Base-by-base conservation (phyloP, 2,329 filamentous ascomycete genomes). In the Colletotrichum abscissum region DNA sequence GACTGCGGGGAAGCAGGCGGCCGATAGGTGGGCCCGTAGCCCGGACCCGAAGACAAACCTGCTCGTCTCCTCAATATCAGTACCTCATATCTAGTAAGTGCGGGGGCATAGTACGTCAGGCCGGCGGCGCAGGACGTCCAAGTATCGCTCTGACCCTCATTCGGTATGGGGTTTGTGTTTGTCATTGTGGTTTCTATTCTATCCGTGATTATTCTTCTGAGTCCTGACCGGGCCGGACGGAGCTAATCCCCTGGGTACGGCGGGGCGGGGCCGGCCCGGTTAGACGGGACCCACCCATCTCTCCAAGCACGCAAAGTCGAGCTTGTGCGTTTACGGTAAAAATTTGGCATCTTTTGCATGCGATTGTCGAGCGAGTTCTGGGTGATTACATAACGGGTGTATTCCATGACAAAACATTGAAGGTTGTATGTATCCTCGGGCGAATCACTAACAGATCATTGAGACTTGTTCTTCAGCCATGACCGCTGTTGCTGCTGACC, bases 361-460 rank as follows among this genome's bases (percentile, higher is more conserved):
- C 24, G 63, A 76, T 54, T 77, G 72, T 67, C 69, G 26, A 74
- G 74, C 69, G 55, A 63, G 8, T 76, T 73, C 22, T 66, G 33
- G 3, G 11, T 35, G 33, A 35, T 35, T 35, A 35, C 33, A 35
- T 35, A 35, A 35, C 33, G 33, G 33, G 33, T 35, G 33, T 12
- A 5, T 35, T 5, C 1, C 33, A 35, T 12, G 33, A 35, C 33
- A 35, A 35, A 35, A 35, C 1, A 35, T 12, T 35, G 33, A 12
- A 12, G 33, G n/a, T 49, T 49, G 7, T 22, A 22, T 19, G 7
- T 22, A 22, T 19, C 42, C 8, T 6, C 19, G 0, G 7, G 11
- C 2, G 30, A 58, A 24, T 33, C 22, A 26, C 30, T 30, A 14
- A 56, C 42, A 12, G 8, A 33, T 24, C 2, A 35, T n/a, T 63